phyloP scores from a whole-genome alignment of 768 basidiomycete genomes.

The Lenzites betulinus region DNA sequence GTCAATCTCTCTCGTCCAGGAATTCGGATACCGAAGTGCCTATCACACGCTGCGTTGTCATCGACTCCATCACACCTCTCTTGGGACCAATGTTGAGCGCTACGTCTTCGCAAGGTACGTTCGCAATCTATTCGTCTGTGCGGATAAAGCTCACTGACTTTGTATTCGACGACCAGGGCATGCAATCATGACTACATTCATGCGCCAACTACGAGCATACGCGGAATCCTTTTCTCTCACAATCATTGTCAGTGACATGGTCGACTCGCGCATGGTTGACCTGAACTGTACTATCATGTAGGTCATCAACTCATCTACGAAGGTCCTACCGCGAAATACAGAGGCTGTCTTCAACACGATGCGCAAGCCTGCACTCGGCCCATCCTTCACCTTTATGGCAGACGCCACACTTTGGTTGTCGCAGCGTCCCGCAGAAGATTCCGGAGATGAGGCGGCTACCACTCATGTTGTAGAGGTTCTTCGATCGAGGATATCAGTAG shows the following conservation, averaged over 20 bases:
- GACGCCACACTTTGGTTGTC: conserved; percentile 78
- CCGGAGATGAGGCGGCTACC: conserved; percentile 7
- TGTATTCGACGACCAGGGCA: conserved; percentile 45
- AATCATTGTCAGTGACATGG: conserved; percentile 50
- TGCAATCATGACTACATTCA: conserved; percentile 69
- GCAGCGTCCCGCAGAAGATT: conserved; percentile 6
- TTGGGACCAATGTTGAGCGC: conserved; percentile 64
- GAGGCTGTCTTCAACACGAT: conserved; percentile 37
- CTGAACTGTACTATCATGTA: conserved; percentile 27
- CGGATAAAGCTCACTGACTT: background rate
- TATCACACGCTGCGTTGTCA: conserved; percentile 51
- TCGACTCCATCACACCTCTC: conserved; percentile 68
- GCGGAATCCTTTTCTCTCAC: conserved; percentile 47
- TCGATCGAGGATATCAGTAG: conserved; percentile 32
- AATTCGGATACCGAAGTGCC: background rate
- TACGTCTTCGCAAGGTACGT: conserved; percentile 59
- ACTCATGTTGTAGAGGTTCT: conserved; percentile 29
- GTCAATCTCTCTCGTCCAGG: conserved; percentile 29
- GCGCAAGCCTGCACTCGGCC: conserved; percentile 73
- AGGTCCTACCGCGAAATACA: conserved; percentile 33
- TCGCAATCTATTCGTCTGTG: background rate
- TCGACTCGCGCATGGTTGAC: background rate
- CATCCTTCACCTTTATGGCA: conserved; percentile 71
- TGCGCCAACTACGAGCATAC: conserved; percentile 59
- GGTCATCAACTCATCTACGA: conserved; percentile 64